Percentiles rank a stretch among this genome's conserved stretches.
Evolutionary conservation across 805 yeast genomes (phyloP).

Genomic region (Starmerella lactis-condensi): DNA sequence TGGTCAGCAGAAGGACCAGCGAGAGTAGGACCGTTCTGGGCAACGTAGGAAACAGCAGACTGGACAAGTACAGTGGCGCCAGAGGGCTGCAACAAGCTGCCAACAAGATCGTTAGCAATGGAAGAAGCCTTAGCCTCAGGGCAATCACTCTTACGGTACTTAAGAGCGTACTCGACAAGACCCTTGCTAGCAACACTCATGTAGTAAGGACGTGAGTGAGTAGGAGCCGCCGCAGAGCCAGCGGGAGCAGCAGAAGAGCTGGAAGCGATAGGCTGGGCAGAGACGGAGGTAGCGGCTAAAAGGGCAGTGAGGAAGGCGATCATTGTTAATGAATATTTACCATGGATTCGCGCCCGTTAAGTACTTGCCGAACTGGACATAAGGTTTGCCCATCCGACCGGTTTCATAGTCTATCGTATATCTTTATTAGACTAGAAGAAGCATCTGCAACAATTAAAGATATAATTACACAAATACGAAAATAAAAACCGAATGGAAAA

Average conservation of each 20-base stretch:
- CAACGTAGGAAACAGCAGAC: slow-evolving; percentile 12
- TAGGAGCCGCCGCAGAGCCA: slow-evolving; percentile 2
- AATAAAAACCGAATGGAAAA: too few species aligned
- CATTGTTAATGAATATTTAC: slow-evolving; percentile 7
- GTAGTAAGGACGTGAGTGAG: slow-evolving; percentile 10
- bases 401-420: too few species aligned
- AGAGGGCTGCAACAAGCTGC: slow-evolving; percentile 10
- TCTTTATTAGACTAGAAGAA: too few species aligned
- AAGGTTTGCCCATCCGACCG: too few species aligned
- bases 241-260: slow-evolving; percentile 4
- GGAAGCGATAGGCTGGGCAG: slow-evolving; percentile 1
- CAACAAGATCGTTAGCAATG: slow-evolving; percentile 11
- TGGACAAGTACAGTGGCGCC: slow-evolving; percentile 13
- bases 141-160: slow-evolving; percentile 10
- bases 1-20: slow-evolving; percentile 10
- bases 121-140: slow-evolving; percentile 12
- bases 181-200: slow-evolving; percentile 11
- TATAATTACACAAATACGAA: too few species aligned
- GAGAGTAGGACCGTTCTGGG: slow-evolving; percentile 7
- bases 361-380: too few species aligned
- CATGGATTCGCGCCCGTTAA: too few species aligned
- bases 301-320: slow-evolving; percentile 6
- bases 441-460: too few species aligned
- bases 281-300: slow-evolving; percentile 3
- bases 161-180: slow-evolving; percentile 12